Evolutionary conservation across 106 monocot species (phyloP), one percentile per base, ranked within the genome.

Genomic region (Posidonia australis): DNA sequence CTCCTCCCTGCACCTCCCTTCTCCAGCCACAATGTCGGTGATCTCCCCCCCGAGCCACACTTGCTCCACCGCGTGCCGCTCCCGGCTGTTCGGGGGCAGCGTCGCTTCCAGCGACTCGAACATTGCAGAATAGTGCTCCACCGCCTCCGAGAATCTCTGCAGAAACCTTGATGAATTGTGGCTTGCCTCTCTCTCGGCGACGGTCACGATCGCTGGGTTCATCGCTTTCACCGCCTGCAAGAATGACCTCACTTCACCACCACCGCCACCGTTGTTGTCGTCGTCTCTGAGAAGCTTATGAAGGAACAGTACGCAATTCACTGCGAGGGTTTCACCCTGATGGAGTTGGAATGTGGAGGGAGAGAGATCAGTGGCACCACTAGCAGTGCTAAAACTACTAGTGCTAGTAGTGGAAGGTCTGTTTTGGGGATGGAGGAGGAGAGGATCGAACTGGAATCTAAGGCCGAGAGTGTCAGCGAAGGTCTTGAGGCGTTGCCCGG

Each of bases 61-160:
- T 54, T 82, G 75, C 84, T 96, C 94, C 54, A 96, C 90, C 29
- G 58, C 66, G 69, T 81, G 58, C 46, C 94, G 41, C 29, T 89
- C 94, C 16, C 60, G 57, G 77, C 78, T 96, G 19, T 54, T 70
- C 12, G 94, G 90, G 36, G 90, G 94, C 27, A 90, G 70, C 18
- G 86, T 96, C 9, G 94, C 96, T 62, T 90, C 96, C 60, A 98
- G 41, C 0, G 90, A 84, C 21, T 98, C 96, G 73, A 98, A 98
- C 64, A 90, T 55, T 18, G 87, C 84, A 5, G 80, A 59, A 76
- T 98, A 98, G 72, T 87, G 78, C 20, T 87, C 90, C 48, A 90
- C 13, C 1, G 90, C 82, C 43, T 76, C 84, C 44, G 61, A 59
- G 62, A 98, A 82, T 57, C 86, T 60, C 59, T 78, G 76, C 55